These are phyloP conservation scores for Nemania sp. DNA, from an alignment of 2,329 filamentous ascomycete genomes.

Conservation along the genomic window DNA sequence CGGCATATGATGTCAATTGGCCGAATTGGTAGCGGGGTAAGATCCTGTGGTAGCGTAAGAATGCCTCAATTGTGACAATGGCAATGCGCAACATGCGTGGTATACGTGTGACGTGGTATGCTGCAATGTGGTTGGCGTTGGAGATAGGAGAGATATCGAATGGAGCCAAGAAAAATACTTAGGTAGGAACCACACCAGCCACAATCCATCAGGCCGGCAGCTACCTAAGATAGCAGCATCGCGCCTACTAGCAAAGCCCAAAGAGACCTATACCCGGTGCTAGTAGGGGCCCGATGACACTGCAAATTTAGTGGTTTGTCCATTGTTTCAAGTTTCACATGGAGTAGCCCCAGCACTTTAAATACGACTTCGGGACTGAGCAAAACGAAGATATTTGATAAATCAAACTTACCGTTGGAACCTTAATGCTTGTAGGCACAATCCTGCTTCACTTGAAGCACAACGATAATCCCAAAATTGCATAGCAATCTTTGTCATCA, in stretches of 20 bases:
- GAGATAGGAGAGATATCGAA: constrained; percentile 3
- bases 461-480: not conserved
- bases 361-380: not conserved
- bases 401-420: too few relatives aligned
- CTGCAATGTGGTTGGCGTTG: not conserved
- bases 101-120: constrained; percentile 15
- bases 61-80: constrained; percentile 1
- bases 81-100: too few relatives aligned
- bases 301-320: constrained; percentile 3
- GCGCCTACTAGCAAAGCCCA: too few relatives aligned
- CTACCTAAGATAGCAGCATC: too few relatives aligned
- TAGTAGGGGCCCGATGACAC: not conserved
- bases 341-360: too few relatives aligned
- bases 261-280: too few relatives aligned
- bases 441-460: too few relatives aligned
- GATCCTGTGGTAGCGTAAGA: constrained; percentile 1
- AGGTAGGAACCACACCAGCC: constrained; percentile 9
- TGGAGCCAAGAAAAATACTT: not conserved
- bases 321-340: constrained; percentile 5
- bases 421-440: too few relatives aligned
- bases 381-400: not conserved
- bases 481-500: not conserved
- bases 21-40: not conserved
- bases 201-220: constrained; percentile 1
- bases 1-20: not conserved